Evolutionary conservation across 345 rosid species (phyloP).

Genomic region (Salix udensis): DNA sequence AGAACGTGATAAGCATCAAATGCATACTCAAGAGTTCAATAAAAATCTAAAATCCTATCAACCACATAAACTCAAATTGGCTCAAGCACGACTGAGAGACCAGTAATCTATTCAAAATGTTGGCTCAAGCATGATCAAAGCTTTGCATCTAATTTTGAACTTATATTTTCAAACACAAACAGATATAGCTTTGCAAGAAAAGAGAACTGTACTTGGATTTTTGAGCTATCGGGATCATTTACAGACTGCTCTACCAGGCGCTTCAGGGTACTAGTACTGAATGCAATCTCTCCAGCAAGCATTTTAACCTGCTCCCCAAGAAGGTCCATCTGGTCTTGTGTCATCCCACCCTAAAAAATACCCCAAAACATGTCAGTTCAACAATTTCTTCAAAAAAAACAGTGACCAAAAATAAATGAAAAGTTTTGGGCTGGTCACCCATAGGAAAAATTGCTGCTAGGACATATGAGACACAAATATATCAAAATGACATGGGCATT

Average conservation of each 20-base stretch:
- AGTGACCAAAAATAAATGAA: not conserved
- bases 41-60: not conserved
- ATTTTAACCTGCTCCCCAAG: conserved; percentile 96
- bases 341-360: conserved; percentile 56
- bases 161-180: not conserved
- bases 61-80: not conserved
- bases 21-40: not conserved
- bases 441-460: not conserved
- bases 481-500: not conserved
- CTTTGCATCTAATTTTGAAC: not conserved
- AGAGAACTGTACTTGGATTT: conserved; percentile 53
- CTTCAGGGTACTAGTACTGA: conserved; percentile 87
- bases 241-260: conserved; percentile 86
- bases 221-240: conserved; percentile 80
- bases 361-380: not conserved
- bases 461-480: not conserved
- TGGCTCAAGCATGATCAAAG: not conserved
- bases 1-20: not conserved
- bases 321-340: conserved; percentile 95
- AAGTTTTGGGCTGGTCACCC: not conserved
- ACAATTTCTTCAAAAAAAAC: not conserved
- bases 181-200: not conserved
- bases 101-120: not conserved
- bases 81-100: not conserved
- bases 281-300: conserved; percentile 98